These are phyloP conservation scores for Petasospora rhodanensis DNA, from an alignment of 1,139 yeast genomes.

Conservation along the genomic window DNA sequence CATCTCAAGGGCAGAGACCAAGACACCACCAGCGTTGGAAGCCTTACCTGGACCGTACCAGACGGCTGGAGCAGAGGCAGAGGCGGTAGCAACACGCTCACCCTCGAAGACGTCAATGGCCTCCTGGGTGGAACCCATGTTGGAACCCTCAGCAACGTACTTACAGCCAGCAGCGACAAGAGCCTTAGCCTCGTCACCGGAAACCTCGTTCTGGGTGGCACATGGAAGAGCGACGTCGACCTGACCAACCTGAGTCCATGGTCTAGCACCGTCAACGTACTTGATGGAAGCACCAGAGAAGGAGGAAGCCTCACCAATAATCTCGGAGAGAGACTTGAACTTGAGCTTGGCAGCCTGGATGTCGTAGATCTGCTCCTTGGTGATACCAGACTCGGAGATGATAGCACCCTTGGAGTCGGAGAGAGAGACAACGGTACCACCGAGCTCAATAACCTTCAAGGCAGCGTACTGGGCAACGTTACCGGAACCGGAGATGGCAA, in stretches of 20 bases:
- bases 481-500: slow-evolving; percentile 96
- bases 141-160: slow-evolving; percentile 97
- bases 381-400: slow-evolving; percentile 73
- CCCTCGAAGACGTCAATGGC: slow-evolving; percentile 94
- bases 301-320: slow-evolving; percentile 54
- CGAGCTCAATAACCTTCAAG: slow-evolving; percentile 92
- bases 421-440: slow-evolving; percentile 89
- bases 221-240: slow-evolving; percentile 96
- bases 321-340: slow-evolving; percentile 73
- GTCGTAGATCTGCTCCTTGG: slow-evolving; percentile 70
- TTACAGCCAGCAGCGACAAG: slow-evolving; percentile 88
- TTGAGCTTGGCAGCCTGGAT: slow-evolving; percentile 79
- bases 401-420: slow-evolving; percentile 94
- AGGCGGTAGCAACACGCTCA: slow-evolving; percentile 54
- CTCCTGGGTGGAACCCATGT: slow-evolving; percentile 98
- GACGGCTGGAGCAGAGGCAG: slow-evolving; percentile 47
- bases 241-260: slow-evolving; percentile 90
- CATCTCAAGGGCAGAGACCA: slow-evolving; percentile 98
- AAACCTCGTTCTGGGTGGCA: slow-evolving; percentile 97
- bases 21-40: slow-evolving; percentile 99
- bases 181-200: slow-evolving; percentile 95
- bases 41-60: slow-evolving; percentile 99
- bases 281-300: slow-evolving; percentile 55
- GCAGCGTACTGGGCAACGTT: slow-evolving; percentile 99
- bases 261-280: slow-evolving; percentile 91